Conservation (phyloP, 768 basidiomycete species). For the Gautieria morchelliformis region DNA sequence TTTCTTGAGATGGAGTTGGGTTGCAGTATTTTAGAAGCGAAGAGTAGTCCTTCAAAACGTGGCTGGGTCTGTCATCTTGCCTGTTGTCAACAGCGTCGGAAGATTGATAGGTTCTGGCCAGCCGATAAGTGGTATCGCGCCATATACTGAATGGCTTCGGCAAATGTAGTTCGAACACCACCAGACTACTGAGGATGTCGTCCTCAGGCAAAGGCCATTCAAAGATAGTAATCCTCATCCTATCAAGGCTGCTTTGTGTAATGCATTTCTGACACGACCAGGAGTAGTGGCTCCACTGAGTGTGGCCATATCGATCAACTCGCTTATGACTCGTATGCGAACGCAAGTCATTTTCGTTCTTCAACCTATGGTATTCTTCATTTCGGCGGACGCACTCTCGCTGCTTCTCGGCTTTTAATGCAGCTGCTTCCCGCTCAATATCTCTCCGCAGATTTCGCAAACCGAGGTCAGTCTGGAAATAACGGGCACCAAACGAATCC, state of each 20-base stretch:
- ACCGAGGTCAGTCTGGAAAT: slow-evolving; percentile 17
- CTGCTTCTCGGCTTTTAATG: slow-evolving; percentile 13
- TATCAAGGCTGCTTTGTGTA: slow-evolving; percentile 8
- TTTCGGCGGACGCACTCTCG: slow-evolving; percentile 20
- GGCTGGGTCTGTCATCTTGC: not conserved
- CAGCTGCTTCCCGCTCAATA: slow-evolving; percentile 22
- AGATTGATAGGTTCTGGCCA: slow-evolving; percentile 12
- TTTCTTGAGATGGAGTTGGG: slow-evolving; percentile 10
- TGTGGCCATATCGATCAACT: not conserved
- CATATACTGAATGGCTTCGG: slow-evolving; percentile 33
- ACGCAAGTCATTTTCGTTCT: not conserved
- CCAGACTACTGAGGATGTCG: slow-evolving; percentile 15
- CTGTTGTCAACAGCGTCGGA: not conserved
- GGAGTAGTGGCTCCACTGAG: not conserved
- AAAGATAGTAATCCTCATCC: slow-evolving; percentile 24
- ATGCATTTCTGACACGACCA: slow-evolving; percentile 22
- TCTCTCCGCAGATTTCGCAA: slow-evolving; percentile 16
- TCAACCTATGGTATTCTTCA: slow-evolving; percentile 13
- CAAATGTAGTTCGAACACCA: slow-evolving; percentile 34
- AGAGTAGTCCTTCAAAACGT: not conserved
- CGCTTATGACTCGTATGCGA: slow-evolving; percentile 9
- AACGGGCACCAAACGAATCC: slow-evolving; percentile 26
- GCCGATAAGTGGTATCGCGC: slow-evolving; percentile 31
- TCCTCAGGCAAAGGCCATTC: slow-evolving; percentile 39
- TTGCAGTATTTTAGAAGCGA: not conserved